Conservation (phyloP, 139 green algal species). For the Dunaliella primolecta region DNA sequence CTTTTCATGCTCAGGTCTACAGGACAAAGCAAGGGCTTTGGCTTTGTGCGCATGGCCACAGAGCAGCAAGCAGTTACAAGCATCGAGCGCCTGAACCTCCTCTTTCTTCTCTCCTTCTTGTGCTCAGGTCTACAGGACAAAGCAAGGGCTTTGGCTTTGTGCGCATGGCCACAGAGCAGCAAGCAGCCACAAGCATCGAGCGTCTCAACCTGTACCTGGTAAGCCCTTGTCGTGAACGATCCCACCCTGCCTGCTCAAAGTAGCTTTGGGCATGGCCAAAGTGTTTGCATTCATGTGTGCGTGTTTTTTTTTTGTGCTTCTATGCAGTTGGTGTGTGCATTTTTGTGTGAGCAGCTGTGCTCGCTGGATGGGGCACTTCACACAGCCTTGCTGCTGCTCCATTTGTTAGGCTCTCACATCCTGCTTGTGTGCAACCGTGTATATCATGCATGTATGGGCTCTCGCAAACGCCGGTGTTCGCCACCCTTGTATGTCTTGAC, state of each 20-base stretch:
- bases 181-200: slow-evolving; percentile 42
- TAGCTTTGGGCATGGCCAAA: background rate
- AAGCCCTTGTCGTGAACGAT: background rate
- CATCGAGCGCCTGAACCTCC: slow-evolving; percentile 32
- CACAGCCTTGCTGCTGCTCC: no score
- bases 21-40: slow-evolving; percentile 55
- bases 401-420: no score
- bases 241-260: background rate
- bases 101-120: no score
- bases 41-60: background rate
- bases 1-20: no score
- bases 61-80: slow-evolving; percentile 38
- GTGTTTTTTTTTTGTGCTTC: background rate
- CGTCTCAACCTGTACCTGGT: slow-evolving; percentile 35
- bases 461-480: no score
- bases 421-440: no score
- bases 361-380: no score
- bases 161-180: slow-evolving; percentile 53
- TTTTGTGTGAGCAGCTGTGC: background rate
- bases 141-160: slow-evolving; percentile 74
- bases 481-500: no score
- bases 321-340: background rate
- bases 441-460: no score
- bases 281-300: background rate
- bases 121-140: slow-evolving; percentile 33